These are phyloP conservation scores for Kwoniella sp. DNA, from an alignment of 768 basidiomycete genomes.

Conservation along the genomic window DNA sequence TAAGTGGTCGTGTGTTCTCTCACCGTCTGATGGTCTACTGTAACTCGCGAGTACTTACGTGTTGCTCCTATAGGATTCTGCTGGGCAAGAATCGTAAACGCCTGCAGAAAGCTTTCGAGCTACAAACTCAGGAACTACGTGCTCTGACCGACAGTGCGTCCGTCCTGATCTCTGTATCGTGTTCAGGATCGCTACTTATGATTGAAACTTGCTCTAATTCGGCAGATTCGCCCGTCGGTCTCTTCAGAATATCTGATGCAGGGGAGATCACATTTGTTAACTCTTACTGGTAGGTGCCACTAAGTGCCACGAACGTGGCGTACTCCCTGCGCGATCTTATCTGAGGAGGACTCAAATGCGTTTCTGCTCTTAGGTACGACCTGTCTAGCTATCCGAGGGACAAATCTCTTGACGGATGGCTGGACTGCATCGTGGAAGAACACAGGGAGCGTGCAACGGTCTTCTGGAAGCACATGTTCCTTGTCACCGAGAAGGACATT, in stretches of 20 bases:
- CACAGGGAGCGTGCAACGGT: background rate
- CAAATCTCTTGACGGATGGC: conserved; percentile 22
- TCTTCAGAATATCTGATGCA: conserved; percentile 40
- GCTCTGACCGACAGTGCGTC: conserved; percentile 44
- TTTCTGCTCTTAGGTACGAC: conserved; percentile 7
- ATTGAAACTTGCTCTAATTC: too few species aligned
- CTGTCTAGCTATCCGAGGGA: conserved; percentile 26
- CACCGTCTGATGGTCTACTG: too few species aligned
- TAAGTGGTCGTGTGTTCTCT: conserved; percentile 36
- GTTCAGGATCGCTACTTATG: background rate
- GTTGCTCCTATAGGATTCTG: conserved; percentile 42
- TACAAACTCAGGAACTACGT: conserved; percentile 49
- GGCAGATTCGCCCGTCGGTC: conserved; percentile 48
- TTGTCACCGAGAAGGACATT: conserved; percentile 5
- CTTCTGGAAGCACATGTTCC: conserved; percentile 23
- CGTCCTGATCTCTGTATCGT: background rate
- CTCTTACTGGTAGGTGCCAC: conserved; percentile 29
- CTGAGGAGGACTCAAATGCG: background rate
- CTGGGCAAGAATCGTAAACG: conserved; percentile 54
- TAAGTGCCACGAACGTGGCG: background rate
- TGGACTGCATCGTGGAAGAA: conserved; percentile 11
- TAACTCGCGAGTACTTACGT: too few species aligned
- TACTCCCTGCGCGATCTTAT: background rate
- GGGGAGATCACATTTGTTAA: conserved; percentile 37
- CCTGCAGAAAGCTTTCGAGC: conserved; percentile 40